Percentiles rank a stretch among this genome's conserved stretches.
Evolutionary conservation across 768 basidiomycete species (phyloP).

Genomic region (Ramaria rubella): DNA sequence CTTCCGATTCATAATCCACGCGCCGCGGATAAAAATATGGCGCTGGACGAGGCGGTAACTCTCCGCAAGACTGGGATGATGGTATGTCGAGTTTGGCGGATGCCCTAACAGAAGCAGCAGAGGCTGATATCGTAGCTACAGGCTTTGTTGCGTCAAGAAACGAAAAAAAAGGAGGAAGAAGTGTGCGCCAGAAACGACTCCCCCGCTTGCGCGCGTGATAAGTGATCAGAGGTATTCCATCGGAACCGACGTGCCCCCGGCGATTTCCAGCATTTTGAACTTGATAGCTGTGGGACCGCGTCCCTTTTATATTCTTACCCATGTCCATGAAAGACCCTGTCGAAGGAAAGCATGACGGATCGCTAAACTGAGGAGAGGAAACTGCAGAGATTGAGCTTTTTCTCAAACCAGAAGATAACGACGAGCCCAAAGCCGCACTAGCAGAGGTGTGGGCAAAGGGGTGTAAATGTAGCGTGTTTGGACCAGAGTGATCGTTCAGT

Average conservation of each 20-base stretch:
- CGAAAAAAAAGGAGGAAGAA: background rate
- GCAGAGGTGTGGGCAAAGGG: background rate
- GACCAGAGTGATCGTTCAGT: background rate
- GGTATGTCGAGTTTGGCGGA: background rate
- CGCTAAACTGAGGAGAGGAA: background rate
- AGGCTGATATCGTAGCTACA: background rate
- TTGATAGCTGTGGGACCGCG: background rate
- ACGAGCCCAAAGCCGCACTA: background rate
- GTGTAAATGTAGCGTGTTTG: background rate
- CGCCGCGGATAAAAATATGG: constrained; percentile 2
- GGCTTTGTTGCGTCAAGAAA: background rate
- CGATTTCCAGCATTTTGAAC: background rate
- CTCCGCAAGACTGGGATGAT: background rate
- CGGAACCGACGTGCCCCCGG: background rate
- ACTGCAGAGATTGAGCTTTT: background rate
- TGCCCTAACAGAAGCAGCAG: background rate
- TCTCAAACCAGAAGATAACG: background rate
- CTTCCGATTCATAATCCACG: background rate
- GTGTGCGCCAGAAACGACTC: background rate
- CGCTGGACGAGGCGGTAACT: background rate
- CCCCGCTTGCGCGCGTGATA: background rate
- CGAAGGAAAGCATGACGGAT: background rate
- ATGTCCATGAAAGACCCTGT: background rate
- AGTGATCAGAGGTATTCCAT: background rate
- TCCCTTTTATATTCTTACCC: background rate